Base-by-base conservation (phyloP, 148 eudicot species). In the Polygonum maritimum region DNA sequence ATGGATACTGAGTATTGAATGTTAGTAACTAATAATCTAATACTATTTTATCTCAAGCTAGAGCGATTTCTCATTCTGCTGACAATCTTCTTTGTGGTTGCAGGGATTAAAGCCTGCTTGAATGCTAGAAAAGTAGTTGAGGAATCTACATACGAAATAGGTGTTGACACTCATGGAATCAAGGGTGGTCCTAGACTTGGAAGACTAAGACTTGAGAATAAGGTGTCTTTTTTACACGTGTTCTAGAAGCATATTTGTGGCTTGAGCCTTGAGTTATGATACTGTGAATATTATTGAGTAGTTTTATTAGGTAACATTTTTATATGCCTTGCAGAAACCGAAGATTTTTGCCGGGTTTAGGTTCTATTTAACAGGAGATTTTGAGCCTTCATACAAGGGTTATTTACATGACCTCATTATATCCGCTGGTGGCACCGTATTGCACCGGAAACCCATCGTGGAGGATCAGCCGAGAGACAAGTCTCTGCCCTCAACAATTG, bases 81-180 rank as follows among this genome's bases (percentile, higher is more conserved):
- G 71, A 18, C 71, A 15, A 63, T 19, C 12, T 33, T 36, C 51
- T 62, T 36, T 83, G 80, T 55, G 45, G 18, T 79, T 84, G 63
- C 85, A 95, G 99, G 99, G 99, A 82, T 92, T 75, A 84, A 89
- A 78, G 97, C 91, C 74, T 88, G 98, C 87, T 77, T 84, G 77
- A 80, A 85, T 69, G 88, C 90, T 45, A 83, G 60, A 81, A 82
- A 79, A 79, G 72, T 84, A 73, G 91, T 89, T 57, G 92, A 89
- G 54, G 99, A 95, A 80, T 76, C 88, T 77, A 84, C 74, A 58
- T 91, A 88, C 75, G 99, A 95, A 84, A 83, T 95, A 71, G 77
- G 73, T 63, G 70, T 84, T 51, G 99, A 95, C 84, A 86, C 86
- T 76, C 94, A 95, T 74, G 97, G 98, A 74, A 78, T 91, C 77